Conservation (phyloP, 2,329 filamentous ascomycete genomes). For the Phoma sp. region DNA sequence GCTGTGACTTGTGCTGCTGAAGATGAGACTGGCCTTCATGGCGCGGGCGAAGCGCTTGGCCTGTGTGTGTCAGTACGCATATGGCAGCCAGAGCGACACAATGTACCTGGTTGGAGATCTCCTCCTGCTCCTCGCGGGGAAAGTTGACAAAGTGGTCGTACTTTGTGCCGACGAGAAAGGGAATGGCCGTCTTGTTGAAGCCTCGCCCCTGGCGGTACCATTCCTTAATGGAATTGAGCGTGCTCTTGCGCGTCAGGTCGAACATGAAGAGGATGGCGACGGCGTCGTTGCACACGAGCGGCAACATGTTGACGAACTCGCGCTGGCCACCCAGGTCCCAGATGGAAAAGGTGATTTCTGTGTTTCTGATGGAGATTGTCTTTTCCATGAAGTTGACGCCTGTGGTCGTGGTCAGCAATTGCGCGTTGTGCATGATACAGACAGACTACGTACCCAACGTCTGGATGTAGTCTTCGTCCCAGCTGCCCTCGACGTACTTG, state of each 20-base stretch:
- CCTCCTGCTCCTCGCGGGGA: constrained; percentile 94
- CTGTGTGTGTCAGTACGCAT: constrained; percentile 53
- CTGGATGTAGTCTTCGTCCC: constrained; percentile 99
- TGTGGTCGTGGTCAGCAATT: constrained; percentile 44
- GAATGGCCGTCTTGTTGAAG: constrained; percentile 99
- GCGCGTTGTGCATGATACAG: not conserved
- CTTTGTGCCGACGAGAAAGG: constrained; percentile 95
- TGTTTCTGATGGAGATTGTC: constrained; percentile 98
- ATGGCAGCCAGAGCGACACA: not conserved
- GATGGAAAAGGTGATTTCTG: constrained; percentile 98
- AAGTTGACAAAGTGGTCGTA: constrained; percentile 99
- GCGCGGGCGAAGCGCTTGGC: constrained; percentile 95
- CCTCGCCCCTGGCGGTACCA: constrained; percentile 98
- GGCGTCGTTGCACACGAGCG: constrained; percentile 98
- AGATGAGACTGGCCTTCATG: constrained; percentile 97
- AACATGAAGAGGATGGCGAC: constrained; percentile 99
- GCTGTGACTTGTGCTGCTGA: constrained; percentile 98
- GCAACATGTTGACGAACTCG: constrained; percentile 99
- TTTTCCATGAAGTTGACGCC: constrained; percentile 99
- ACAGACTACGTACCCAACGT: constrained; percentile 70
- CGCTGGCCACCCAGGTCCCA: constrained; percentile 98
- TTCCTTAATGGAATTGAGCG: constrained; percentile 98
- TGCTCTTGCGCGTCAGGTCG: constrained; percentile 96
- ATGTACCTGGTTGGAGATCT: constrained; percentile 90
- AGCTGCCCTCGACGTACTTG: constrained; percentile 98